These are phyloP conservation scores for Zopfia rhizophila DNA, from an alignment of 2,329 filamentous ascomycete genomes.

Conservation along the genomic window DNA sequence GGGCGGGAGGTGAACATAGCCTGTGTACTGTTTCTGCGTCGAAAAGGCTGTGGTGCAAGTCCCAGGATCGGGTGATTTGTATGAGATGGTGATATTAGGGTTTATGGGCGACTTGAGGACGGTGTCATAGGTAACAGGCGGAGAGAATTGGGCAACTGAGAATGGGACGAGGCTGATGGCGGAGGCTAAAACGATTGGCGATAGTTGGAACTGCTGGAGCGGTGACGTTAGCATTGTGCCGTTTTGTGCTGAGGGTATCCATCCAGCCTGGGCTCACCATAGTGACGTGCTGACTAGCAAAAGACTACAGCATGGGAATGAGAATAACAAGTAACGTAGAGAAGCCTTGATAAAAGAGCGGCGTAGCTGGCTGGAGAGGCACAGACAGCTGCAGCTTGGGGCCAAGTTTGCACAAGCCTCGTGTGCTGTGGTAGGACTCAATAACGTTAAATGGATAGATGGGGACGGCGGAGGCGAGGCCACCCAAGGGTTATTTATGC, in stretches of 20 bases:
- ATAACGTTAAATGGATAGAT: too few species aligned
- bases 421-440: too few species aligned
- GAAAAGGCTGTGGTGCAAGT: constrained; percentile 73
- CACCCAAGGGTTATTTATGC: neutral
- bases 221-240: constrained; percentile 9
- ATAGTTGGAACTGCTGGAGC: constrained; percentile 58
- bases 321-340: constrained; percentile 20
- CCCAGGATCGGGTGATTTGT: constrained; percentile 69
- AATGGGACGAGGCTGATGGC: constrained; percentile 20
- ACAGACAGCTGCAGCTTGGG: too few species aligned
- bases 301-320: constrained; percentile 25
- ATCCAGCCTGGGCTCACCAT: constrained; percentile 27
- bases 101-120: constrained; percentile 71
- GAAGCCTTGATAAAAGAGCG: constrained; percentile 19
- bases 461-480: too few species aligned
- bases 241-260: neutral
- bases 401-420: too few species aligned
- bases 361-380: too few species aligned
- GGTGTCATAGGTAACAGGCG: constrained; percentile 55
- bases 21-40: constrained; percentile 74
- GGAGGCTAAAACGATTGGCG: constrained; percentile 28
- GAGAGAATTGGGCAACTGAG: constrained; percentile 53
- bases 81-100: constrained; percentile 72
- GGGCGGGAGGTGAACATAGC: constrained; percentile 73
- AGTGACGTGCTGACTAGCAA: constrained; percentile 13